Conservation (phyloP, 768 basidiomycete species). For the Suillus plorans region DNA sequence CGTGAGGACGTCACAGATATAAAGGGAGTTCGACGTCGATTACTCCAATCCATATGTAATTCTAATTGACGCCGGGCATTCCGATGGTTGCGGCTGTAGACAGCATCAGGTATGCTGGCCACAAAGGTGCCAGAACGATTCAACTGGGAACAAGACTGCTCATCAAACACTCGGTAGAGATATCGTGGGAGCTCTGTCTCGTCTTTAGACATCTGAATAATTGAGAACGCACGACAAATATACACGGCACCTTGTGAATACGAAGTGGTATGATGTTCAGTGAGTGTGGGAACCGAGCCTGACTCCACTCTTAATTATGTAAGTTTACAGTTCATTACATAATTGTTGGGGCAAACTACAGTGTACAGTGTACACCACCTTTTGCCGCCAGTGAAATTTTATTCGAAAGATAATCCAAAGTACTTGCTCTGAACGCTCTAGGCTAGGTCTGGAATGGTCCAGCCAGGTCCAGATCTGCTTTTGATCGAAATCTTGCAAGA, state of each 20-base stretch:
- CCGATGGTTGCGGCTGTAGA: not conserved
- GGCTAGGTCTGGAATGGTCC: no score
- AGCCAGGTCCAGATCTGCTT: no score
- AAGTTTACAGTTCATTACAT: no score
- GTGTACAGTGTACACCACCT: no score
- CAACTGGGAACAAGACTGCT: not conserved
- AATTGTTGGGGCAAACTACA: no score
- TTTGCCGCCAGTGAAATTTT: no score
- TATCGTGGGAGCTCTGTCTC: not conserved
- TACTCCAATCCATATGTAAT: not conserved
- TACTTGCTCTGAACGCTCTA: no score
- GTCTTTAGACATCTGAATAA: not conserved
- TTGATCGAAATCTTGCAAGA: no score
- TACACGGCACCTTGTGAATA: not conserved
- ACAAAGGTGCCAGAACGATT: not conserved
- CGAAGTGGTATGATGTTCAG: no score
- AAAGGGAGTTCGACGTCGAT: not conserved
- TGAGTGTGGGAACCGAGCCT: no score
- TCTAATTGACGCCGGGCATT: not conserved
- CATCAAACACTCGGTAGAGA: not conserved
- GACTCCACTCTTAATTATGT: no score
- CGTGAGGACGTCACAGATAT: not conserved
- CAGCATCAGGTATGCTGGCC: not conserved
- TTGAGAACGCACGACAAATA: not conserved
- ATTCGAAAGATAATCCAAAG: no score